phyloP scores from a whole-genome alignment of 2,329 filamentous ascomycete genomes.

The Hymenoscyphus scutula region DNA sequence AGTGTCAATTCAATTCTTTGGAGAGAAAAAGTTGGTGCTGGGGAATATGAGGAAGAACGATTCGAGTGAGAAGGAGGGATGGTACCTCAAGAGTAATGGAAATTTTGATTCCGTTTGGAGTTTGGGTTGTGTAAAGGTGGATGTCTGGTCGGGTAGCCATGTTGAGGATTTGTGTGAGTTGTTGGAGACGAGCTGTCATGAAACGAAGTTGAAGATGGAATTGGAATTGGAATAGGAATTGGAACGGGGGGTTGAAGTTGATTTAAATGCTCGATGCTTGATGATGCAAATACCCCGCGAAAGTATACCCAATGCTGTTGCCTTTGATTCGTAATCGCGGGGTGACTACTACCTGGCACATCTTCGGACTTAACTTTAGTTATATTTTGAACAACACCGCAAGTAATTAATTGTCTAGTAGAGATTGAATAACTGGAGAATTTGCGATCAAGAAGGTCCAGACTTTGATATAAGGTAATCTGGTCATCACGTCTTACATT shows the following conservation, averaged over 20 bases:
- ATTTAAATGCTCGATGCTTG: background rate
- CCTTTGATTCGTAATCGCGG: background rate
- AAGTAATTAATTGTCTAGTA: background rate
- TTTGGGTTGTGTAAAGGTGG: conserved; percentile 60
- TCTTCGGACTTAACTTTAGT: background rate
- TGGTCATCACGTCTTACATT: background rate
- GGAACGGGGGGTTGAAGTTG: background rate
- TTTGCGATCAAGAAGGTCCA: background rate
- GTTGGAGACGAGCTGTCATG: conserved; percentile 27
- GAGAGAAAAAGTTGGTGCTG: background rate
- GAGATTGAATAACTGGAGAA: too few species aligned
- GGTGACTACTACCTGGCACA: background rate
- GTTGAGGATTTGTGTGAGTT: conserved; percentile 33
- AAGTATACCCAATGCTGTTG: background rate
- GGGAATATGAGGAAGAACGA: background rate
- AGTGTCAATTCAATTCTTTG: background rate
- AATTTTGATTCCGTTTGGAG: conserved; percentile 87
- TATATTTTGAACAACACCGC: background rate
- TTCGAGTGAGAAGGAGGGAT: background rate
- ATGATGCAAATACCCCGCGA: conserved; percentile 1
- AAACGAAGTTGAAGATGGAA: background rate
- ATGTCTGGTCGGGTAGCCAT: conserved; percentile 42
- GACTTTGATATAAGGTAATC: background rate
- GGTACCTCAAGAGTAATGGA: conserved; percentile 73
- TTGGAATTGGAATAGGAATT: background rate